These are phyloP conservation scores for Laguncularia racemosa DNA, from an alignment of 345 rosid genomes.

Conservation along the genomic window DNA sequence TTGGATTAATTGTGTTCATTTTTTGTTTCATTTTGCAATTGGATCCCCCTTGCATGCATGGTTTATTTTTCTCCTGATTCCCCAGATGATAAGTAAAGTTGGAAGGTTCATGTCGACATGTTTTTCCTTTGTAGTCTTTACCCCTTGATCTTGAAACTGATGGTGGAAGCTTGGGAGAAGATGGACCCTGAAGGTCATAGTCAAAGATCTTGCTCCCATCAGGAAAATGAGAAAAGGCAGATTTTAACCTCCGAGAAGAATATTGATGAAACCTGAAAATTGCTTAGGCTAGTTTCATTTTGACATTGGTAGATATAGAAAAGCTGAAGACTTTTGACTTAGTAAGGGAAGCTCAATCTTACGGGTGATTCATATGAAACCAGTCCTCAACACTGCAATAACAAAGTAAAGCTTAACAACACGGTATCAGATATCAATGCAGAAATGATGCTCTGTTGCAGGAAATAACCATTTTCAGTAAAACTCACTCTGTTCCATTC, in stretches of 20 bases:
- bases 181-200: constrained; percentile 14
- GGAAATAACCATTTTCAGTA: neutral
- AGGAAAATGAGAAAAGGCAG: constrained; percentile 25
- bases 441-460: neutral
- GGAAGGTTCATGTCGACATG: constrained; percentile 13
- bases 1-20: constrained; percentile 15
- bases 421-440: neutral
- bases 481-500: constrained; percentile 24
- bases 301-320: too few relatives aligned
- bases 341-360: constrained; percentile 18
- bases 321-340: too few relatives aligned
- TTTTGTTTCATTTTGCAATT: constrained; percentile 19
- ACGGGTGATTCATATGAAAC: constrained; percentile 45
- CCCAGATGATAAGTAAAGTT: constrained; percentile 15
- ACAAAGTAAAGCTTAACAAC: constrained; percentile 3
- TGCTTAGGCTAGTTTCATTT: neutral
- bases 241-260: constrained; percentile 41
- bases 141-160: constrained; percentile 63
- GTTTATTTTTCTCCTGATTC: constrained; percentile 21
- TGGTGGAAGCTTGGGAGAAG: constrained; percentile 36
- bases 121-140: constrained; percentile 32
- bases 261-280: constrained; percentile 49
- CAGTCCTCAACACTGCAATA: constrained; percentile 45
- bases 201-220: constrained; percentile 15
- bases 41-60: constrained; percentile 6